phyloP scores from a whole-genome alignment of 495 filamentous ascomycete genomes.

The Arthonia radiata region DNA sequence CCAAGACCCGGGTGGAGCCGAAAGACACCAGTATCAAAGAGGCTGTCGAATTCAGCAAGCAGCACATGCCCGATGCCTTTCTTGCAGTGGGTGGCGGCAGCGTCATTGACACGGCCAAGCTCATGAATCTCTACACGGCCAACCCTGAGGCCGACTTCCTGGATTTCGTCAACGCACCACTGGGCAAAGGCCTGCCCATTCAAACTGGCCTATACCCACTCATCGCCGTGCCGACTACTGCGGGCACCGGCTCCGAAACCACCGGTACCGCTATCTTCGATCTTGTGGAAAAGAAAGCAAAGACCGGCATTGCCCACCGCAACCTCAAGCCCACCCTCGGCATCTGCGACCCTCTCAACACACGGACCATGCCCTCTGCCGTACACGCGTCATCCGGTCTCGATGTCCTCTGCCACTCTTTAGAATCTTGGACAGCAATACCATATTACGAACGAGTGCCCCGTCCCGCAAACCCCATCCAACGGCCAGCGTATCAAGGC shows the following conservation, averaged over 20 bases:
- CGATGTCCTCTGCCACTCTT: constrained; percentile 78
- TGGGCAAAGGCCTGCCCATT: constrained; percentile 72
- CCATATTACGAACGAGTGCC: constrained; percentile 69
- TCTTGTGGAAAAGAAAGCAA: constrained; percentile 61
- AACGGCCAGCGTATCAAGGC: constrained; percentile 84
- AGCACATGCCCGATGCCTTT: constrained; percentile 61
- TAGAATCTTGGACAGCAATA: constrained; percentile 93
- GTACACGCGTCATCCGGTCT: constrained; percentile 74
- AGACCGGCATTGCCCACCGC: constrained; percentile 87
- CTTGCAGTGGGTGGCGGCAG: constrained; percentile 65
- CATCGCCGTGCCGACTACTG: constrained; percentile 83
- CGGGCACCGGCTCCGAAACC: constrained; percentile 85
- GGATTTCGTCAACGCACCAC: constrained; percentile 90
- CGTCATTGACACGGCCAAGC: constrained; percentile 91
- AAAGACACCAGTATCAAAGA: constrained; percentile 77
- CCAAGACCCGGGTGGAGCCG: constrained; percentile 58
- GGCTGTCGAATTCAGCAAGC: constrained; percentile 63
- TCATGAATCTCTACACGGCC: constrained; percentile 87
- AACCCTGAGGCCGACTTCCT: constrained; percentile 77
- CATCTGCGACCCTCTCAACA: constrained; percentile 90
- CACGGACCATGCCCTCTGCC: constrained; percentile 77
- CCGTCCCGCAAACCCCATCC: constrained; percentile 67
- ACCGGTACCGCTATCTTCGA: constrained; percentile 98
- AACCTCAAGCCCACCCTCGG: constrained; percentile 88
- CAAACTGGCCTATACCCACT: constrained; percentile 55